Base-by-base conservation (phyloP, 352 stramenopile genomes). In the Pythium utonaiense region DNA sequence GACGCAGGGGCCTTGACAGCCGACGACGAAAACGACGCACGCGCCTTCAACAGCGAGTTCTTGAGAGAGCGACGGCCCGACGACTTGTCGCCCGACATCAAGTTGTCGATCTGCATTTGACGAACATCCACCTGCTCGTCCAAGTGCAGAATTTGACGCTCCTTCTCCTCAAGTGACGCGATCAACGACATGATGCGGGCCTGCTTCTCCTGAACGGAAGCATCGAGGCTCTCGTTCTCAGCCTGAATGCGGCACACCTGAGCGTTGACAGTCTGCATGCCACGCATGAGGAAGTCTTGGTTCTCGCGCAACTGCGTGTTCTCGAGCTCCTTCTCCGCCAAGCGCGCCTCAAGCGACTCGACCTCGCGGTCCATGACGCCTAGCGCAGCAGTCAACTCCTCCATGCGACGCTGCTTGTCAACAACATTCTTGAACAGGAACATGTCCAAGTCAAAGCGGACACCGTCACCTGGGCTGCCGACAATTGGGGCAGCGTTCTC, bases 381-480 rank as follows among this genome's bases (percentile, higher is more conserved):
- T 17, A 90, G 28, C n/a, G 82, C 76, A 3, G 78, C 79, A 38
- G 73, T 79, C 3, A 91, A 73, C 49, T 88, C 82, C n/a, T 89
- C 75, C 56, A 88, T 73, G 14, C 67, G 50, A 53, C 80, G 75
- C 47, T 89, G 76, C 66, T 89, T 91, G 45, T 82, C 72, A 3
- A 84, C 67, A 14, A 86, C 74, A 51, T 77, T 88, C 65, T 80
- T 82, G 65, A 89, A 91, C 36, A 91, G 58, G 56, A 89, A 85
- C 75, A 86, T 84, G 50, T 91, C 78, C 57, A 91, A 60, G 31
- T 91, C 69, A 17, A 91, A 61, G 24, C 74, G 66, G 1, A 88
- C 65, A 10, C 66, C 64, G 4, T 76, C 71, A 5, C 64, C 36
- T 58, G 69, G 21, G 41, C 44, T 38, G 13, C 22, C 24, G 9